These are phyloP conservation scores for Jackrogersella minutella DNA, from an alignment of 495 filamentous ascomycete species.

Conservation along the genomic window DNA sequence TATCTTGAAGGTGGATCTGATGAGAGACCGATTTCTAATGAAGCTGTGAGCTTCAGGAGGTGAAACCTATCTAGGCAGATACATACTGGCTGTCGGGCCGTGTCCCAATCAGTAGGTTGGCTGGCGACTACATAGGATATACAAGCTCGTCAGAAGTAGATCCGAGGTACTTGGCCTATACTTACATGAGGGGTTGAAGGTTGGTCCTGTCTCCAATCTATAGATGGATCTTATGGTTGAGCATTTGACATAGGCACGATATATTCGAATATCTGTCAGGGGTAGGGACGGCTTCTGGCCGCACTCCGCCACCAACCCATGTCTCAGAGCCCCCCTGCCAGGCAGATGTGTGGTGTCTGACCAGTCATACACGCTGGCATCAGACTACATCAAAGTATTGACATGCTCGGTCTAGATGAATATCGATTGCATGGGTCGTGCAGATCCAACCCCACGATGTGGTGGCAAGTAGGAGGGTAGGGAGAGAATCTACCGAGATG, in stretches of 20 bases:
- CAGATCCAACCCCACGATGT: conserved; percentile 27
- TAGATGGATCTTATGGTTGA: conserved; percentile 2
- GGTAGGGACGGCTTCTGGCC: conserved; percentile 20
- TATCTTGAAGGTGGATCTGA: conserved; percentile 15
- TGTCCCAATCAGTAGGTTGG: conserved; percentile 6
- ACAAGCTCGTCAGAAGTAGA: conserved; percentile 1
- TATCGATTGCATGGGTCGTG: conserved; percentile 14
- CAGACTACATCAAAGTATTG: conserved; percentile 6
- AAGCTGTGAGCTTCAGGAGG: not conserved
- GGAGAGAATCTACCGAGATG: conserved; percentile 9
- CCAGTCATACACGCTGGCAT: conserved; percentile 4
- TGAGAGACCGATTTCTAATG: conserved; percentile 6
- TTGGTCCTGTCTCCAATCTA: not conserved
- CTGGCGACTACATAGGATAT: conserved; percentile 24
- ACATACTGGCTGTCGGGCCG: not conserved
- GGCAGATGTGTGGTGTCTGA: conserved; percentile 14
- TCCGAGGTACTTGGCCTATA: conserved; percentile 18
- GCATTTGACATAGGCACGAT: conserved; percentile 4
- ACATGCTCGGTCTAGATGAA: conserved; percentile 13
- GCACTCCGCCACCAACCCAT: conserved; percentile 27
- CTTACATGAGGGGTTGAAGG: conserved; percentile 21
- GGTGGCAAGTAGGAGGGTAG: conserved; percentile 10
- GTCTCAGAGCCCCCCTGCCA: conserved; percentile 19
- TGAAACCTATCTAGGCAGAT: conserved; percentile 14
- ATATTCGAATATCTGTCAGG: conserved; percentile 12